phyloP scores from a whole-genome alignment of 805 yeast species.

The Suhomyces tanzawaensis region DNA sequence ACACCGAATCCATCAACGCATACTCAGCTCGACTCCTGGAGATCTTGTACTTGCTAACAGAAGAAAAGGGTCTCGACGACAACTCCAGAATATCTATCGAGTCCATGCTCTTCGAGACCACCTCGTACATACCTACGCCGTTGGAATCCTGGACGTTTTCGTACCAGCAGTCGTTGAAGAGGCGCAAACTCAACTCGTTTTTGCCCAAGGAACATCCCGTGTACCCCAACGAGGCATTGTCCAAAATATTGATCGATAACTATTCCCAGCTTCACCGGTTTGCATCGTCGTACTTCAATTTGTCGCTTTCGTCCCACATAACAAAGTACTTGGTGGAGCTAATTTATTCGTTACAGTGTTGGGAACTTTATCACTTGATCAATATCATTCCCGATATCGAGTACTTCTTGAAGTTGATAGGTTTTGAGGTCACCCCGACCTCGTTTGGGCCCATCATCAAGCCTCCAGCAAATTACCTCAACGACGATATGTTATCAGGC shows the following conservation, averaged over 20 bases:
- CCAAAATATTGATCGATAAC: conserved; percentile 39
- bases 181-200: background rate
- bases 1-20: conserved; percentile 21
- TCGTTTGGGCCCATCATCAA: conserved; percentile 37
- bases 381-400: conserved; percentile 31
- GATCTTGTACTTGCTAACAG: conserved; percentile 26
- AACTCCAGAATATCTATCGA: conserved; percentile 29
- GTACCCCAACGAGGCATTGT: conserved; percentile 37
- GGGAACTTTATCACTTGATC: conserved; percentile 44
- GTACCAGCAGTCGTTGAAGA: background rate
- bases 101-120: conserved; percentile 22
- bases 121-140: conserved; percentile 25
- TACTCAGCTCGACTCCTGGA: conserved; percentile 34
- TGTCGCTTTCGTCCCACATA: conserved; percentile 37
- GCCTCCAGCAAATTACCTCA: conserved; percentile 40
- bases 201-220: conserved; percentile 7
- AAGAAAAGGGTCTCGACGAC: conserved; percentile 29
- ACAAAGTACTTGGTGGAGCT: conserved; percentile 39
- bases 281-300: conserved; percentile 34
- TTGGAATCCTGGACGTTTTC: conserved; percentile 11
- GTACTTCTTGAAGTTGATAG: conserved; percentile 31
- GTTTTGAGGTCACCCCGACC: conserved; percentile 35
- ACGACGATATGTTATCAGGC: conserved; percentile 36
- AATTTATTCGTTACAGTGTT: conserved; percentile 38
- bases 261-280: conserved; percentile 29